phyloP scores from a whole-genome alignment of 2,329 filamentous ascomycete genomes.

The Emmonsia crescens region DNA sequence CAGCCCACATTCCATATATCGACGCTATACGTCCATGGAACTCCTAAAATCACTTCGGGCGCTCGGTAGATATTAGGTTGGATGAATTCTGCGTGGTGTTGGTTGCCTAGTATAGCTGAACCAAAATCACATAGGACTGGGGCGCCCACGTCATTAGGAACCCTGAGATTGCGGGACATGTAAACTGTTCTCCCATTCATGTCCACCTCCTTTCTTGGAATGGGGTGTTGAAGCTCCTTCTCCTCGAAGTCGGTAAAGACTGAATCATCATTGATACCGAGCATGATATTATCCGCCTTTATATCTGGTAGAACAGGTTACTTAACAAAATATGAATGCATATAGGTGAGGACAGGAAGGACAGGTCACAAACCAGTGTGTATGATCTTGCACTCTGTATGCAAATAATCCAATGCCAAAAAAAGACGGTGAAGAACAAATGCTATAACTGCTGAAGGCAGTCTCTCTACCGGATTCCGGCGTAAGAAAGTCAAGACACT shows the following conservation, averaged over 20 bases:
- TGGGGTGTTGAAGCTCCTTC: conserved; percentile 30
- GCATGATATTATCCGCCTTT: conserved; percentile 40
- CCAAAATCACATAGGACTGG: conserved; percentile 42
- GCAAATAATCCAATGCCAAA: conserved; percentile 36
- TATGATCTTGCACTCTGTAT: conserved; percentile 36
- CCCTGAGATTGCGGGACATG: conserved; percentile 29
- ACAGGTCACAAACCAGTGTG: conserved; percentile 32
- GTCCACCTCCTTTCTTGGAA: conserved; percentile 31
- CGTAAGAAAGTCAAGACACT: conserved; percentile 31
- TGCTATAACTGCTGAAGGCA: no score
- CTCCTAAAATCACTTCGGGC: conserved; percentile 38
- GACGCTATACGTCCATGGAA: conserved; percentile 36
- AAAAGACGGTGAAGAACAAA: conserved; percentile 23
- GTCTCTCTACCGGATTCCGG: no score
- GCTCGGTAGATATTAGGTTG: conserved; percentile 27
- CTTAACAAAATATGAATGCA: conserved; percentile 10
- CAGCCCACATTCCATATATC: conserved; percentile 46
- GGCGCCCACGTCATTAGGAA: conserved; percentile 23
- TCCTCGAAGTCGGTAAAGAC: conserved; percentile 33
- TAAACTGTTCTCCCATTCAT: conserved; percentile 34
- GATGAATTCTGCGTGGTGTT: conserved; percentile 18
- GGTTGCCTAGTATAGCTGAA: conserved; percentile 31
- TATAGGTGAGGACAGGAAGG: background rate
- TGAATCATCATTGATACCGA: conserved; percentile 31
- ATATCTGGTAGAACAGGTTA: conserved; percentile 25